Base-by-base conservation (phyloP, 2,329 filamentous ascomycete genomes). In the Pseudocercospora eumusae region DNA sequence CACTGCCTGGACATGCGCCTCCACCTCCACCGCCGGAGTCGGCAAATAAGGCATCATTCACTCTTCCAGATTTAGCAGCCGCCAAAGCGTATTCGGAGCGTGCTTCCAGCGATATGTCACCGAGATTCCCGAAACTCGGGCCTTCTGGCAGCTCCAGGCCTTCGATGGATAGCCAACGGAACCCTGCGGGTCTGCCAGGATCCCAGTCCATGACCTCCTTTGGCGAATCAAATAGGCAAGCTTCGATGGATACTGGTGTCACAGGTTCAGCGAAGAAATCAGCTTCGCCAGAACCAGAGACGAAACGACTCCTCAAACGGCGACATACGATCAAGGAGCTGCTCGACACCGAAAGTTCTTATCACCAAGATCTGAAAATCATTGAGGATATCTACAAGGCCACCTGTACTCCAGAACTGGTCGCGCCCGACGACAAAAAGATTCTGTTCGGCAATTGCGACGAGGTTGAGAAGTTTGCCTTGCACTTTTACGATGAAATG, bases 331-430 rank as follows among this genome's bases (percentile, higher is more conserved):
- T 98, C 70, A 93, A 93, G 73, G 95, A 99, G 76, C 81, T 99
- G 40, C 84, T 97, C 50, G 92, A 97, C 71, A 99, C 95, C 0
- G 95, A 99, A 74, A 88, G 92, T 53, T 88, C 89, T 5, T 98
- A 96, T 76, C 88, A 96, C 60, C 87, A 92, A 66, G 95, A 99
- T 75, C 93, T 99, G 91, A 96, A 93, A 74, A 93, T 99, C 57
- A 89, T 96, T 2, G 92, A 96, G 72, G 93, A 98, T 73, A 98
- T 99, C 59, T 99, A 98, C 82, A 96, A 96, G 76, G 92, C 91
- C 47, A 98, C 95, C 0, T 70, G 67, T 53, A 74, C 70, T 7
- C 92, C 90, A 60, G 86, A 91, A 8, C 86, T 92, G 66, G 84
- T 97, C 27, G 91, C 90, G 47, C 80, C 85, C 45, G 90, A 93